Evolutionary conservation across 73 alveolate genomes (phyloP).

Genomic region (Paraurostyla sp.): DNA sequence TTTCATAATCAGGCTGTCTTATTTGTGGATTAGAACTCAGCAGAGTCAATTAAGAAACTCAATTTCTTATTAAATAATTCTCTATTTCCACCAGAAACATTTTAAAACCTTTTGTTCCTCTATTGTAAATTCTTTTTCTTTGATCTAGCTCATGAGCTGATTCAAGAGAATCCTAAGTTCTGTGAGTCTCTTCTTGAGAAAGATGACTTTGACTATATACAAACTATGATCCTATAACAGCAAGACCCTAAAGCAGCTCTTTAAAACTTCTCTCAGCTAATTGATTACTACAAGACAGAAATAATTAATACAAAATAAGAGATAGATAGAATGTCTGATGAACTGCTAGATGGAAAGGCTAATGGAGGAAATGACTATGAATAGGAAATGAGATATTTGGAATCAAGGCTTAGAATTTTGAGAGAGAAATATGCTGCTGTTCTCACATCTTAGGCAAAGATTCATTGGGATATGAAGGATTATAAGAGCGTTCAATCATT

Average conservation of each 20-base stretch:
- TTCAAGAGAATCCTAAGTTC: slow-evolving; percentile 69
- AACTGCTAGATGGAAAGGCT: slow-evolving; percentile 4
- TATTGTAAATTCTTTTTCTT: slow-evolving; percentile 79
- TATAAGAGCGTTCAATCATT: slow-evolving; percentile 72
- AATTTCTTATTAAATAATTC: slow-evolving; percentile 70
- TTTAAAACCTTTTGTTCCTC: slow-evolving; percentile 77
- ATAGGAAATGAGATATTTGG: not conserved
- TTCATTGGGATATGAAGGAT: slow-evolving; percentile 82
- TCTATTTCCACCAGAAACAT: slow-evolving; percentile 87
- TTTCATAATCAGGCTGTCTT: slow-evolving; percentile 85
- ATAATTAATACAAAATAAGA: not conserved
- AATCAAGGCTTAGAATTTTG: slow-evolving; percentile 31
- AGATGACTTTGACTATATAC: slow-evolving; percentile 69
- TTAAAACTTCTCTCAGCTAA: slow-evolving; percentile 3
- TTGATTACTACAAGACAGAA: slow-evolving; percentile 28
- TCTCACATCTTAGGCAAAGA: slow-evolving; percentile 79
- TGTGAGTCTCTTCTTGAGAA: slow-evolving; percentile 63
- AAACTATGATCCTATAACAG: slow-evolving; percentile 42
- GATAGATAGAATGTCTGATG: not conserved
- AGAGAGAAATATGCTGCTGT: slow-evolving; percentile 84
- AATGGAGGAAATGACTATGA: slow-evolving; percentile 6
- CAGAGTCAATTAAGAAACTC: slow-evolving; percentile 80
- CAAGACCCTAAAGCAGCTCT: slow-evolving; percentile 61
- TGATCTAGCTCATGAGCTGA: slow-evolving; percentile 80
- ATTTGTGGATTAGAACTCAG: slow-evolving; percentile 76